A percentile compares a stretch with the other conserved stretches of the same genome.
phyloP scores from a whole-genome alignment of 345 rosid species.

The Syzygium aqueum region DNA sequence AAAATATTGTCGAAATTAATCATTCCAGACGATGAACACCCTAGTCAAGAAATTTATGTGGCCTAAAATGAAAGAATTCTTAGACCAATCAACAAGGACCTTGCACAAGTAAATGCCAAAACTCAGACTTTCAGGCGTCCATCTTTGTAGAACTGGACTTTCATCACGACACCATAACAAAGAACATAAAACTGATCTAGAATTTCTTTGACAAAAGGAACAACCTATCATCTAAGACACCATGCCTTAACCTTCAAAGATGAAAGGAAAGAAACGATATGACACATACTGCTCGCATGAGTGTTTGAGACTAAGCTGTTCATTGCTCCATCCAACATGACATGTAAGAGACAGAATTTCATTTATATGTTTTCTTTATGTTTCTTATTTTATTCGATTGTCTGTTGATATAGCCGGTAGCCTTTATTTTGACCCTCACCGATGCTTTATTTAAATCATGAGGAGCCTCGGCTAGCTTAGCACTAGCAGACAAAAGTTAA shows the following conservation, averaged over 20 bases:
- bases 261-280: not conserved
- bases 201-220: not conserved
- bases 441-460: not conserved
- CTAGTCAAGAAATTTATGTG: not conserved
- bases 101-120: not conserved
- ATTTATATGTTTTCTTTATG: not conserved
- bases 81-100: not conserved
- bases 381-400: not conserved
- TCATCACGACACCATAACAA: not conserved
- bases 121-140: not conserved
- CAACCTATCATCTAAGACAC: not conserved
- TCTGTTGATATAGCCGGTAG: not conserved
- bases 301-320: not conserved
- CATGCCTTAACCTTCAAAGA: not conserved
- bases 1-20: not conserved
- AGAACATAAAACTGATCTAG: not conserved
- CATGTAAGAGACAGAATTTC: not conserved
- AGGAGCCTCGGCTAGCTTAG: not conserved
- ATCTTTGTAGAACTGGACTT: not conserved
- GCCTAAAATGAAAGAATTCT: not conserved
- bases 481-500: not conserved
- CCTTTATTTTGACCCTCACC: not conserved
- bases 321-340: not conserved
- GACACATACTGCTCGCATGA: not conserved
- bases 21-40: not conserved